These are phyloP conservation scores for Boletus bicolor DNA, from an alignment of 768 basidiomycete genomes.

Conservation along the genomic window DNA sequence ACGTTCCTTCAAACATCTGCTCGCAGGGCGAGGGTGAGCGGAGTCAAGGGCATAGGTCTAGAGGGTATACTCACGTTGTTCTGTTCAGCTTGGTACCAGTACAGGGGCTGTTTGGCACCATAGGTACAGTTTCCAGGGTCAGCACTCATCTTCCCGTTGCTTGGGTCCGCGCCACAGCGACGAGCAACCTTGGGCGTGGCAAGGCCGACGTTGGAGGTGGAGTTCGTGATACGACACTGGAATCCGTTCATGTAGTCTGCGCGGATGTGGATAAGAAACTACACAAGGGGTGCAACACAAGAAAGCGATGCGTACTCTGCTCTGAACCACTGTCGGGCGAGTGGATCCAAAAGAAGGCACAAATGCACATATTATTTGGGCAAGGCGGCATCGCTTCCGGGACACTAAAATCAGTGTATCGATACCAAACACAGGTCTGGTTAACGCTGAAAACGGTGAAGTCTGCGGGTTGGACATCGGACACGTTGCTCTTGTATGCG, in stretches of 20 bases:
- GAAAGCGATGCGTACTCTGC: constrained; percentile 46
- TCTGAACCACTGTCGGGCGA: constrained; percentile 56
- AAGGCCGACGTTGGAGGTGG: constrained; percentile 49
- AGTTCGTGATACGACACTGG: constrained; percentile 57
- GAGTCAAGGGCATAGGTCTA: neutral
- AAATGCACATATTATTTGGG: constrained; percentile 58
- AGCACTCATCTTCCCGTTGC: constrained; percentile 40
- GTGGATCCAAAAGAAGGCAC: constrained; percentile 76
- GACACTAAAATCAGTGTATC: constrained; percentile 67
- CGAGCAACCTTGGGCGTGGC: constrained; percentile 58
- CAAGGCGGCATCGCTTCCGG: constrained; percentile 68
- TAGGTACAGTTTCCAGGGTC: constrained; percentile 66
- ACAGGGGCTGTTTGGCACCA: constrained; percentile 67
- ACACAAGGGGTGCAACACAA: neutral
- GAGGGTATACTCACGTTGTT: constrained; percentile 50
- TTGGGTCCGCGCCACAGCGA: constrained; percentile 60
- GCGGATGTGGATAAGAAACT: neutral
- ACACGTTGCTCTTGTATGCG: constrained; percentile 65
- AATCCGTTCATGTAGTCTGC: constrained; percentile 75
- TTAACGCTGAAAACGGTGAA: constrained; percentile 74
- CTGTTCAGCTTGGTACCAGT: constrained; percentile 61
- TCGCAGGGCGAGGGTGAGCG: neutral
- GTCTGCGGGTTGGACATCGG: constrained; percentile 58
- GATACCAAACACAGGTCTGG: constrained; percentile 70
- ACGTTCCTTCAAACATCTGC: constrained; percentile 64